These are phyloP conservation scores for Protostelium mycophagum DNA, from an alignment of 78 protist genomes.

Conservation along the genomic window DNA sequence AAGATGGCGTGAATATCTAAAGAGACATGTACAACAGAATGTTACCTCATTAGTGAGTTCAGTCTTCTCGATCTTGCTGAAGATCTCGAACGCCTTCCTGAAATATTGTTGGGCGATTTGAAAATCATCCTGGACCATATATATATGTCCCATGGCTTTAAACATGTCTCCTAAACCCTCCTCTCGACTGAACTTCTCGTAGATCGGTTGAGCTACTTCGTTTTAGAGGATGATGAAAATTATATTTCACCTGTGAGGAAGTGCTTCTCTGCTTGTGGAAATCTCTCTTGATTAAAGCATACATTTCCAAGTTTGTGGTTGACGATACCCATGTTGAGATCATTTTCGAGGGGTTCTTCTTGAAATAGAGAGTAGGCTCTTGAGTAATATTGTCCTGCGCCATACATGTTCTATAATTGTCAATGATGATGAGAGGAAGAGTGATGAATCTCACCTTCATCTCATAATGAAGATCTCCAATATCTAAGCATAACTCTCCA, in stretches of 20 bases:
- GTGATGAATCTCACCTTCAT: not conserved
- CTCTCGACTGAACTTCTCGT: not conserved
- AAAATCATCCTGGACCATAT: not conserved
- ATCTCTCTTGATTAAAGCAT: not conserved
- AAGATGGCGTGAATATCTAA: too few species aligned
- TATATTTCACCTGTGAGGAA: not conserved
- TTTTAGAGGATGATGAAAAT: not conserved
- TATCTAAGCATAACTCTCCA: not conserved
- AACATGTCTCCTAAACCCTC: not conserved
- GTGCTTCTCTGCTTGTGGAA: not conserved
- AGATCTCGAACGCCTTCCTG: not conserved
- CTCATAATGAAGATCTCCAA: not conserved
- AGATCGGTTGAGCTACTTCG: not conserved
- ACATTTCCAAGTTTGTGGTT: not conserved
- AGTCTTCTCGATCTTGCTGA: not conserved
- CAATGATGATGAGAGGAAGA: not conserved
- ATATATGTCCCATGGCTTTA: not conserved
- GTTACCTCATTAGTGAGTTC: not conserved
- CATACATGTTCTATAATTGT: not conserved
- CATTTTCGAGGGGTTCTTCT: not conserved
- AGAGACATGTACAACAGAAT: too few species aligned
- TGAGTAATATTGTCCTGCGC: not conserved
- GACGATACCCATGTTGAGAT: not conserved
- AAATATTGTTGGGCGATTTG: not conserved
- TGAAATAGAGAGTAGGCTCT: not conserved